Evolutionary conservation across 2,329 filamentous ascomycete genomes (phyloP).

Genomic region (Cladorrhinum sp.): DNA sequence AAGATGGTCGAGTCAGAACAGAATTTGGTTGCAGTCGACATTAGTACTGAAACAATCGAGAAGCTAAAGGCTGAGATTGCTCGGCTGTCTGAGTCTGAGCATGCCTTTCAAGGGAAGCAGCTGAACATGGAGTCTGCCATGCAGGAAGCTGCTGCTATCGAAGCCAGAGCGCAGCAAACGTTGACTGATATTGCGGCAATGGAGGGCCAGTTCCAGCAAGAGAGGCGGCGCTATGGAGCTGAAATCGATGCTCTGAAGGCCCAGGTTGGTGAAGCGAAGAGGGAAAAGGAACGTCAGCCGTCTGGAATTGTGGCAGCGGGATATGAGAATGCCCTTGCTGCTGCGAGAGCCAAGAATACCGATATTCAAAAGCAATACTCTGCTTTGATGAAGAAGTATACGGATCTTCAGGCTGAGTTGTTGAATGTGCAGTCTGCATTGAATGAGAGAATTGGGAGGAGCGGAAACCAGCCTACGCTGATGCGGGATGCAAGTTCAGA

Average conservation of each 20-base stretch:
- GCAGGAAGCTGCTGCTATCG: constrained; percentile 56
- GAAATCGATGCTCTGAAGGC: constrained; percentile 48
- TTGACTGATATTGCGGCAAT: constrained; percentile 54
- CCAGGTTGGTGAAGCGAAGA: constrained; percentile 41
- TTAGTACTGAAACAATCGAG: constrained; percentile 59
- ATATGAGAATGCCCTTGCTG: constrained; percentile 46
- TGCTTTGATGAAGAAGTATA: constrained; percentile 51
- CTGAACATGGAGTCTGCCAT: constrained; percentile 56
- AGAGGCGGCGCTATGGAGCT: constrained; percentile 43
- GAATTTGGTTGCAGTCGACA: constrained; percentile 60
- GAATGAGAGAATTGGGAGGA: constrained; percentile 19
- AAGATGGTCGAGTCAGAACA: constrained; percentile 64
- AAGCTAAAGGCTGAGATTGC: constrained; percentile 57
- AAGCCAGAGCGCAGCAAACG: constrained; percentile 57
- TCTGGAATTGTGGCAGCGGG: constrained; percentile 34
- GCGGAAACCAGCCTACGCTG: background rate
- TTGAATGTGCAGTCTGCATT: constrained; percentile 45
- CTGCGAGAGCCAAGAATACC: constrained; percentile 51
- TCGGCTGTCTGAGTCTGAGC: constrained; percentile 58
- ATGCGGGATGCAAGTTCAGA: constrained; percentile 21
- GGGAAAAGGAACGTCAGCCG: constrained; percentile 17
- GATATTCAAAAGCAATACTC: constrained; percentile 53
- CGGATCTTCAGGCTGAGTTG: constrained; percentile 48
- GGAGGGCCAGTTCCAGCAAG: constrained; percentile 46
- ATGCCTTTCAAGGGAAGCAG: constrained; percentile 63